Evolutionary conservation across 108 stramenopile genomes (phyloP).

Genomic region (Bacterosira constricta): DNA sequence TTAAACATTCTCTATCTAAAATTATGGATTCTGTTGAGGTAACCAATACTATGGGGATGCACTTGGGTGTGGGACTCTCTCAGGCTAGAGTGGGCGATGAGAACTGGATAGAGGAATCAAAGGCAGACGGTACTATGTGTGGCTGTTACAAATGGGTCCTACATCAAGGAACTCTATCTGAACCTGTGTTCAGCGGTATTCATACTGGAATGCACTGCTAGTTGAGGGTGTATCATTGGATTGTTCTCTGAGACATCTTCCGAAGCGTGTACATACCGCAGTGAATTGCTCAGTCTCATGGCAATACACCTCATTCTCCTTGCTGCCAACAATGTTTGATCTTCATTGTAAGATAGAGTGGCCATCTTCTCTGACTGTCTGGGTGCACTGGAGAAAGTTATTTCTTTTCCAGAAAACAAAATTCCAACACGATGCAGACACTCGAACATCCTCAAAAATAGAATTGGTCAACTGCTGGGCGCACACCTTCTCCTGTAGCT

Average conservation of each 20-base stretch:
- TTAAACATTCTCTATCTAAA: too few species aligned
- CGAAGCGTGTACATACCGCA: conserved; percentile 3
- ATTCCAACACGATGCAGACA: conserved; percentile 7
- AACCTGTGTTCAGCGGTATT: neutral
- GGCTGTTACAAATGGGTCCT: conserved; percentile 16
- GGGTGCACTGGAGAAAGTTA: conserved; percentile 2
- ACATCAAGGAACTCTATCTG: neutral
- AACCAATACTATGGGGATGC: too few species aligned
- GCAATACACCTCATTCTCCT: neutral
- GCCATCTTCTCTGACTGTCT: conserved; percentile 25
- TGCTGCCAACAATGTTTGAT: neutral
- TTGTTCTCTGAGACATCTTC: neutral
- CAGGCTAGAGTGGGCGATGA: too few species aligned
- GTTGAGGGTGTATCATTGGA: neutral
- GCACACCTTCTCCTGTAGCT: neutral
- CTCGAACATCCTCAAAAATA: neutral
- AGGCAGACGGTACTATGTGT: neutral
- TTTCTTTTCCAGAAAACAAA: neutral
- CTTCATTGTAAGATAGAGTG: neutral
- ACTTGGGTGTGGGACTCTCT: too few species aligned
- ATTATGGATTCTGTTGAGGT: too few species aligned
- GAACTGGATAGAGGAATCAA: neutral
- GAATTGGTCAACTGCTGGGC: conserved; percentile 6
- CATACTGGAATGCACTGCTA: neutral
- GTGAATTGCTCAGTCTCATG: neutral